These are phyloP conservation scores for Wickerhamomyces silvicola DNA, from an alignment of 805 yeast genomes.

Conservation along the genomic window DNA sequence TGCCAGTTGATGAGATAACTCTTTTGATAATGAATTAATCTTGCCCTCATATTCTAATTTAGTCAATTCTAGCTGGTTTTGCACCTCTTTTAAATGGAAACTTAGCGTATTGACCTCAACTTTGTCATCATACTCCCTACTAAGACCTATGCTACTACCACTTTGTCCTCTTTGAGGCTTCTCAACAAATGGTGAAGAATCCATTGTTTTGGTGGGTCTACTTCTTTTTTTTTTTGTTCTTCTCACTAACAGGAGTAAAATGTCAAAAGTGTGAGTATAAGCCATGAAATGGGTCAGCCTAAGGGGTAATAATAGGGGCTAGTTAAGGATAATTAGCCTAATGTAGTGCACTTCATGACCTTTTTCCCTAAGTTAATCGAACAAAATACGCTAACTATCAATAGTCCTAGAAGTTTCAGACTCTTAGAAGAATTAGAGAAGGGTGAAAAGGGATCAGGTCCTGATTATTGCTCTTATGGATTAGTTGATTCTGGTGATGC, in stretches of 20 bases:
- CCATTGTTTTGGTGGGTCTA: background rate
- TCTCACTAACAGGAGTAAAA: slow-evolving; percentile 2
- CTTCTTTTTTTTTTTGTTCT: background rate
- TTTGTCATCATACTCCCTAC: background rate
- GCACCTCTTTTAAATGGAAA: slow-evolving; percentile 31
- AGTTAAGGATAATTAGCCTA: too few species aligned
- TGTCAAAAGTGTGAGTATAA: slow-evolving; percentile 43
- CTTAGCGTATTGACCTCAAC: slow-evolving; percentile 24
- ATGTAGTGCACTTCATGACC: too few species aligned
- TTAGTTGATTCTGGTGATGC: slow-evolving; percentile 86
- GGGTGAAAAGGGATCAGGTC: slow-evolving; percentile 96
- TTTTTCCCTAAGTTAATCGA: too few species aligned
- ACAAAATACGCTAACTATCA: background rate
- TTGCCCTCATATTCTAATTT: slow-evolving; percentile 26
- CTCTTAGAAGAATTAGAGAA: slow-evolving; percentile 93
- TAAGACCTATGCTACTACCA: background rate
- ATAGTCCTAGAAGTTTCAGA: slow-evolving; percentile 87
- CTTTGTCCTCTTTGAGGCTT: slow-evolving; percentile 15
- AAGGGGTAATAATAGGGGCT: too few species aligned
- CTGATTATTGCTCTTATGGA: slow-evolving; percentile 96
- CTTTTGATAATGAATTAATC: slow-evolving; percentile 22
- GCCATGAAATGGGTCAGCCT: background rate
- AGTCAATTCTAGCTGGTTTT: slow-evolving; percentile 32
- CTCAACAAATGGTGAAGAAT: slow-evolving; percentile 23
- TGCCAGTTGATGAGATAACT: slow-evolving; percentile 14